These are phyloP conservation scores for Neonothopanus nambi DNA, from an alignment of 1,284 basidiomycete species.

Conservation along the genomic window DNA sequence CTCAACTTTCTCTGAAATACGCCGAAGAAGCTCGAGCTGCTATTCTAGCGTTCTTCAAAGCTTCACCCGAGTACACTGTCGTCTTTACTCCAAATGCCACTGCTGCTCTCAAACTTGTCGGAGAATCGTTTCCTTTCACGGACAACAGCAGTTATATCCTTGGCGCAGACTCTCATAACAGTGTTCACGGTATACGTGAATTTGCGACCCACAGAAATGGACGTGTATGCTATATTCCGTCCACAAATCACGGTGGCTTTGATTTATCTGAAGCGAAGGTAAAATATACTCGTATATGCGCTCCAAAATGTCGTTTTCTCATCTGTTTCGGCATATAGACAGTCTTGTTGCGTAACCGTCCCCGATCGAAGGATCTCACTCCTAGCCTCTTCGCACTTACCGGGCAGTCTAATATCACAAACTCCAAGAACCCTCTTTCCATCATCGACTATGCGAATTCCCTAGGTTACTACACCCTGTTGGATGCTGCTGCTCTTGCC, in stretches of 20 bases:
- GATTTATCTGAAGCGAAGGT: slow-evolving; percentile 61
- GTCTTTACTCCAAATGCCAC: slow-evolving; percentile 83
- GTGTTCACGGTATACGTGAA: slow-evolving; percentile 79
- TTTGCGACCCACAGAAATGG: slow-evolving; percentile 60
- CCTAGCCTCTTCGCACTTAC: slow-evolving; percentile 73
- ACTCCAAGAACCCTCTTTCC: slow-evolving; percentile 38
- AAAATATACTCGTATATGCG: slow-evolving; percentile 24
- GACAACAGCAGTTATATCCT: slow-evolving; percentile 62
- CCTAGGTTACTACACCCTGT: slow-evolving; percentile 68
- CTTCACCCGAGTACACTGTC: slow-evolving; percentile 71
- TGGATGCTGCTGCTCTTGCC: slow-evolving; percentile 79
- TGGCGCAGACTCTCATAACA: slow-evolving; percentile 78
- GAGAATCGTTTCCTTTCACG: slow-evolving; percentile 75
- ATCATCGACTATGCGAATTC: slow-evolving; percentile 60
- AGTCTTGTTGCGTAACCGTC: slow-evolving; percentile 42
- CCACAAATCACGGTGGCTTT: slow-evolving; percentile 67
- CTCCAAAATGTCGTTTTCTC: too few species aligned
- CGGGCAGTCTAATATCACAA: slow-evolving; percentile 80
- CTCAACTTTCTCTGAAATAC: slow-evolving; percentile 63
- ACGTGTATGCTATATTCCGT: slow-evolving; percentile 62
- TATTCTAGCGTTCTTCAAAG: slow-evolving; percentile 73
- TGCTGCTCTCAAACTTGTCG: slow-evolving; percentile 76
- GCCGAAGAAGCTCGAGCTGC: slow-evolving; percentile 67
- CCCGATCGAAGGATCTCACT: slow-evolving; percentile 39
- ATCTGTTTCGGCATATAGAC: too few species aligned